A percentile compares a stretch with the other conserved stretches of the same genome.
Evolutionary conservation across 495 filamentous ascomycete genomes (phyloP).

Genomic region (Aspergillus sparsus): DNA sequence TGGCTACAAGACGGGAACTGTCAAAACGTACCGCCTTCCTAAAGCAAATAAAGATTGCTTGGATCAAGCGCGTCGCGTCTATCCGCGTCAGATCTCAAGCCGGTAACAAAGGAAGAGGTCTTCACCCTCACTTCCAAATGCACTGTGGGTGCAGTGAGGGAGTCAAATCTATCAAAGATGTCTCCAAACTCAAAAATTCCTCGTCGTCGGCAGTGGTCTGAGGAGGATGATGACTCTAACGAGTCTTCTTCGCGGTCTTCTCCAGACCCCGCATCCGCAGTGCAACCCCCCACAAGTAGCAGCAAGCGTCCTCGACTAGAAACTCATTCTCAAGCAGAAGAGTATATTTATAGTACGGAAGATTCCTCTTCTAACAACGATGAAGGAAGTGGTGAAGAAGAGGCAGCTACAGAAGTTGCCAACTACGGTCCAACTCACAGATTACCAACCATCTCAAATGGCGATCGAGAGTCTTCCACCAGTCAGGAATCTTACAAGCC

Average conservation of each 20-base stretch:
- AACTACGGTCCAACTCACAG: background rate
- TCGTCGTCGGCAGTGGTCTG: conserved; percentile 34
- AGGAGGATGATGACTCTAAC: conserved; percentile 32
- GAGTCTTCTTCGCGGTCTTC: conserved; percentile 26
- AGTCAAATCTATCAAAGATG: conserved; percentile 29
- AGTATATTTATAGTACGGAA: conserved; percentile 11
- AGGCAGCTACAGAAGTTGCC: background rate
- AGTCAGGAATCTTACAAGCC: conserved; percentile 57
- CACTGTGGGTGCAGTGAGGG: conserved; percentile 7
- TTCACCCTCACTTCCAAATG: conserved; percentile 13
- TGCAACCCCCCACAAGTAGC: conserved; percentile 22
- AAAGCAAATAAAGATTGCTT: conserved; percentile 17
- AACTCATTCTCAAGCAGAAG: conserved; percentile 16
- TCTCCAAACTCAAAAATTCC: conserved; percentile 29
- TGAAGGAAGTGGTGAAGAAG: background rate
- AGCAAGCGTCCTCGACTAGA: conserved; percentile 40
- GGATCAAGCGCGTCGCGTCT: conserved; percentile 27
- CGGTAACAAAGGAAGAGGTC: conserved; percentile 18
- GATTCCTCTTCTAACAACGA: conserved; percentile 14
- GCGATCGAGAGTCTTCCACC: conserved; percentile 11
- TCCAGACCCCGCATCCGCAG: conserved; percentile 21
- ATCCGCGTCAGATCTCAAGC: conserved; percentile 2
- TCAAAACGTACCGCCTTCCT: conserved; percentile 30
- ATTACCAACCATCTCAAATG: conserved; percentile 5
- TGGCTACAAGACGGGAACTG: conserved; percentile 2